A percentile compares a stretch with the other conserved stretches of the same genome.
Conservation (phyloP, 768 basidiomycete species). For the Termitomyces sp. region DNA sequence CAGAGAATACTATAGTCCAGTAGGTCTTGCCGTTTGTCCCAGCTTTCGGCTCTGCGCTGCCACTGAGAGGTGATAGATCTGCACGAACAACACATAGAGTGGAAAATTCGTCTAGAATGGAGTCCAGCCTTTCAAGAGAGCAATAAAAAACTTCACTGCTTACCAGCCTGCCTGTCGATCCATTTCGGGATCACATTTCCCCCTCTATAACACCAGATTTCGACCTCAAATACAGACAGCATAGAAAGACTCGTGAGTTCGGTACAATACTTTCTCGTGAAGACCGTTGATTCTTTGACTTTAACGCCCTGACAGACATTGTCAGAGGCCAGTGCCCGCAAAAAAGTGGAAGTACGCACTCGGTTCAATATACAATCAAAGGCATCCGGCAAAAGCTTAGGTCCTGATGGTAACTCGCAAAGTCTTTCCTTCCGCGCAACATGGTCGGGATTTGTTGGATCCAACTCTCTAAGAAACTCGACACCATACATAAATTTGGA, state of each 20-base stretch:
- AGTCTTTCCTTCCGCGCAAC: slow-evolving; percentile 55
- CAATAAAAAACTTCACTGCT: slow-evolving; percentile 10
- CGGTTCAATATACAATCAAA: slow-evolving; percentile 76
- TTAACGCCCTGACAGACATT: slow-evolving; percentile 46
- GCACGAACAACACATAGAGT: slow-evolving; percentile 76
- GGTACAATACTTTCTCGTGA: slow-evolving; percentile 77
- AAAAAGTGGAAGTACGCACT: slow-evolving; percentile 25
- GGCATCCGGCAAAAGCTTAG: slow-evolving; percentile 72
- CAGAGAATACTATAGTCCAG: slow-evolving; percentile 81
- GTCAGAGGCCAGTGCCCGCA: background rate
- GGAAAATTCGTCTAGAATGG: slow-evolving; percentile 53
- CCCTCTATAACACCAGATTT: slow-evolving; percentile 83
- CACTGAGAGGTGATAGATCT: slow-evolving; percentile 65
- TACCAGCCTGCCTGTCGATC: slow-evolving; percentile 60
- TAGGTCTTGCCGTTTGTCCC: slow-evolving; percentile 65
- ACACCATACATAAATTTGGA: slow-evolving; percentile 82
- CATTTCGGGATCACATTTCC: slow-evolving; percentile 65
- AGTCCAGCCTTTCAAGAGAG: background rate
- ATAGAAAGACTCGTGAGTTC: slow-evolving; percentile 73
- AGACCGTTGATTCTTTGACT: slow-evolving; percentile 79
- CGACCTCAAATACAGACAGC: slow-evolving; percentile 76
- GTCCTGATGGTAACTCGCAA: slow-evolving; percentile 73
- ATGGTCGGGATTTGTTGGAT: slow-evolving; percentile 63
- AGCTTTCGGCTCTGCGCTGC: slow-evolving; percentile 63
- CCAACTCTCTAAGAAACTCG: slow-evolving; percentile 66